Conservation (phyloP, 1,139 yeast species). For the Taiozyma sp. region DNA sequence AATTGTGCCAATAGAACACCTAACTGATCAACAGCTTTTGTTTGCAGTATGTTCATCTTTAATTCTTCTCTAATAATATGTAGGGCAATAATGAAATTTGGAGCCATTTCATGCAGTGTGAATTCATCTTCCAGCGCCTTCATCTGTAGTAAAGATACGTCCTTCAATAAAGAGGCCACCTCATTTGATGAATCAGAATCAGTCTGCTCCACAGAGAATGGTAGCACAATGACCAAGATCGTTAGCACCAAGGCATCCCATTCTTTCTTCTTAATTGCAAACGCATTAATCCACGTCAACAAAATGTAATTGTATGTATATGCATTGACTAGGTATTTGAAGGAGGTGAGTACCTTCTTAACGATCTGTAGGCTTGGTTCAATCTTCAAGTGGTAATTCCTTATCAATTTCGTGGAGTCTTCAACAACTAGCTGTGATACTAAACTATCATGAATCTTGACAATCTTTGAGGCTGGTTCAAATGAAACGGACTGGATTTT, state of each 20-base stretch:
- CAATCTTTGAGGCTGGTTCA: slow-evolving; percentile 24
- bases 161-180: slow-evolving; percentile 13
- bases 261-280: slow-evolving; percentile 38
- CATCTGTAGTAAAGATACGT: slow-evolving; percentile 14
- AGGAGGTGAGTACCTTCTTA: slow-evolving; percentile 14
- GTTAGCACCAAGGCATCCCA: slow-evolving; percentile 63
- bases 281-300: slow-evolving; percentile 62
- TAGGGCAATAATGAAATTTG: slow-evolving; percentile 61
- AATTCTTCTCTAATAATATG: slow-evolving; percentile 79
- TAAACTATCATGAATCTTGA: slow-evolving; percentile 15
- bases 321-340: slow-evolving; percentile 54
- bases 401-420: slow-evolving; percentile 13
- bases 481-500: slow-evolving; percentile 47
- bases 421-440: slow-evolving; percentile 20
- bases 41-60: slow-evolving; percentile 49
- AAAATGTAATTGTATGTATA: slow-evolving; percentile 52
- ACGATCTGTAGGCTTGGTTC: slow-evolving; percentile 39
- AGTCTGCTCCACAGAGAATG: slow-evolving; percentile 27
- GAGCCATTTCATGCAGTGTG: slow-evolving; percentile 43
- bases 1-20: slow-evolving; percentile 58
- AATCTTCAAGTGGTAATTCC: slow-evolving; percentile 34
- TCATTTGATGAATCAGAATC: slow-evolving; percentile 10
- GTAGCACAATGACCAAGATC: slow-evolving; percentile 43
- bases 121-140: slow-evolving; percentile 18
- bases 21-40: slow-evolving; percentile 34